A percentile compares a stretch with the other conserved stretches of the same genome.
phyloP scores from a whole-genome alignment of 306 rosid genomes.

The Ochetophila trinervis region DNA sequence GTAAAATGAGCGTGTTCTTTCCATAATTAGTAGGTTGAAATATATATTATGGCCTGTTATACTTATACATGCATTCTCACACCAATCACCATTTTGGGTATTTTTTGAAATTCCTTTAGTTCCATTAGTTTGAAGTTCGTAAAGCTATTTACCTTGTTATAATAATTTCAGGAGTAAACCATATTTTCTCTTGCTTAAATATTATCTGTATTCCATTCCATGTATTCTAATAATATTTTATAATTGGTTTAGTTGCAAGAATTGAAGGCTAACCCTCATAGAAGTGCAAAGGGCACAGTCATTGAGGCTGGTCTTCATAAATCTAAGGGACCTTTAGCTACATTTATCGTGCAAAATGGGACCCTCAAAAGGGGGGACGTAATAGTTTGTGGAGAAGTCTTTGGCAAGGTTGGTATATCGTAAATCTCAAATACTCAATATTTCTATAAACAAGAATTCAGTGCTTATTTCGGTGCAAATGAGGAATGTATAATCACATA shows the following conservation, averaged over 20 bases:
- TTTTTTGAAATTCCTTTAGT: not conserved
- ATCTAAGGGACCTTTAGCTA: slow-evolving; percentile 87
- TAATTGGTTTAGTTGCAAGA: slow-evolving; percentile 81
- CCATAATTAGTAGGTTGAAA: too few species aligned
- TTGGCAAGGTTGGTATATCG: slow-evolving; percentile 76
- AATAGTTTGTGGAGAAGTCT: slow-evolving; percentile 87
- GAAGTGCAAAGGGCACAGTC: slow-evolving; percentile 86
- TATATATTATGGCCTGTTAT: not conserved
- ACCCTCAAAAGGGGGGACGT: slow-evolving; percentile 78
- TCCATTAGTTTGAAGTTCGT: not conserved
- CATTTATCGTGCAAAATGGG: slow-evolving; percentile 92
- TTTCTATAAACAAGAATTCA: slow-evolving; percentile 8
- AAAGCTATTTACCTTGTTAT: not conserved
- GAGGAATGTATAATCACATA: not conserved
- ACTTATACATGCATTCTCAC: not conserved
- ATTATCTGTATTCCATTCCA: slow-evolving; percentile 1
- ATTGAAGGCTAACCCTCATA: slow-evolving; percentile 92
- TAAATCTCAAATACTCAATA: slow-evolving; percentile 2
- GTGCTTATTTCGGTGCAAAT: slow-evolving; percentile 15
- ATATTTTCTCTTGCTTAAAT: not conserved
- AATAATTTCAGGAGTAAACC: not conserved
- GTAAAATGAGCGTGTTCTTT: not conserved
- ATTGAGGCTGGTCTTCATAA: slow-evolving; percentile 95
- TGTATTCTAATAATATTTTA: slow-evolving; percentile 34
- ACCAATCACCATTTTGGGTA: not conserved